Conservation (phyloP, 2,329 filamentous ascomycete genomes). For the Scedosporium dehoogii region DNA sequence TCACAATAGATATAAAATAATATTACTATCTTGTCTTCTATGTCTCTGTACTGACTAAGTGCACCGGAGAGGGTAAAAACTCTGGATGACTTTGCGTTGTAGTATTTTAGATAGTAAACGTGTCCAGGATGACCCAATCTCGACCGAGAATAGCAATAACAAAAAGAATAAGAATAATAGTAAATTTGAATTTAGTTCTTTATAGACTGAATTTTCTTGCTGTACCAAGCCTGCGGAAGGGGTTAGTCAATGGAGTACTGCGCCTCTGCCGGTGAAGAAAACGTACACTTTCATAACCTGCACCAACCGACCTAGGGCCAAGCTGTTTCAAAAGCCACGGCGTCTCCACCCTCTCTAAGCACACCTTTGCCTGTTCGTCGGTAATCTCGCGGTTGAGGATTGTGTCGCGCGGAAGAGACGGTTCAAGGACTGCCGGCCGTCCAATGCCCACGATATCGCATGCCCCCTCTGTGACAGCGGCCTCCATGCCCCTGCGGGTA, state of each 20-base stretch:
- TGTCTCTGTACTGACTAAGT: no score
- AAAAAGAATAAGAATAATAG: no score
- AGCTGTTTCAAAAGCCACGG: conserved; percentile 16
- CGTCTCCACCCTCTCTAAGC: conserved; percentile 15
- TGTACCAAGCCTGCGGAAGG: not conserved
- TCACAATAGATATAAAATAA: no score
- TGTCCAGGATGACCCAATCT: no score
- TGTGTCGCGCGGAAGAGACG: conserved; percentile 23
- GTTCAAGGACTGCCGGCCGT: conserved; percentile 27
- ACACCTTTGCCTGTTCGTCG: conserved; percentile 23
- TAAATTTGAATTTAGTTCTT: no score
- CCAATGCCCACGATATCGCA: conserved; percentile 33
- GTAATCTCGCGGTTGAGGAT: conserved; percentile 23
- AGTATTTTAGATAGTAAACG: no score
- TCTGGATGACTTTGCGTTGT: no score
- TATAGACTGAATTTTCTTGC: not conserved
- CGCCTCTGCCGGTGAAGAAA: no score
- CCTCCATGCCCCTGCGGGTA: conserved; percentile 31
- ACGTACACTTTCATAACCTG: conserved; percentile 15
- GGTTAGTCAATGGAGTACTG: not conserved
- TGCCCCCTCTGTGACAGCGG: conserved; percentile 23
- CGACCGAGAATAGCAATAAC: no score
- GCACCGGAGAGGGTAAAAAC: no score
- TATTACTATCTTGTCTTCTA: no score
- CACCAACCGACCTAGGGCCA: conserved; percentile 10